Evolutionary conservation across 306 rosid genomes (phyloP), one percentile per base, ranked within the genome.

Genomic region (Oxytropis ochrocephala): DNA sequence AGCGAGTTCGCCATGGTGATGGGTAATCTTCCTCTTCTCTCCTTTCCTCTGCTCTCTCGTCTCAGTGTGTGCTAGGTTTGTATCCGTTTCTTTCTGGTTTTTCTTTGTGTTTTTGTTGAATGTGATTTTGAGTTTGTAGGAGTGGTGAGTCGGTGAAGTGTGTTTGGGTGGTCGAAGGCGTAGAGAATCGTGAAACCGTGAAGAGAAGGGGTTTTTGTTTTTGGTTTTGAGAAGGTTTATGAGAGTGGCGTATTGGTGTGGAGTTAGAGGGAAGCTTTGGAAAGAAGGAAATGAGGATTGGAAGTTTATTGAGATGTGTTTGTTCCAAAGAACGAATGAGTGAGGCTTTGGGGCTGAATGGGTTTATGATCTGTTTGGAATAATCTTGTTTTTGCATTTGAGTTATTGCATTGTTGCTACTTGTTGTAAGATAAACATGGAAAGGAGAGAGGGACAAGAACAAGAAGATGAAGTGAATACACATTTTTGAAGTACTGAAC

Each of bases 251-350:
- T 78, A 73, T 76, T 90, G 79, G 0, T 75, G 53, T 32, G 87
- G 80, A 13, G 84, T 78, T 70, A 93, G 90, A 6, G 86, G 86
- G 98, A 90, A 19, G 97, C 90, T 75, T 85, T 93, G 4, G 93
- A 77, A 63, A 93, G 73, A 36, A 93, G 59, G 58, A 88, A 93
- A 3, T 57, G 11, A 5, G 96, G 14, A 72, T 82, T 0, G 83
- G 86, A 47, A 67, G 80, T 1, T 71, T 43, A 70, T 67, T 88
- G 8, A 78, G 57, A 86, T 73, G 21, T 76, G 87, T 8, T 46
- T 70, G 75, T 86, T 87, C 98, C 98, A n/a, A 93, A 48, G 88
- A 81, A 1, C 98, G 89, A 66, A 78, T 46, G 21, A 87, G 73
- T 1, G 90, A 85, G 24, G 97, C 93, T 82, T 70, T 93, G 17